A percentile compares a stretch with the other conserved stretches of the same genome.
Evolutionary conservation across 129 eudicot genomes (phyloP).

Genomic region (Tagetes erecta): DNA sequence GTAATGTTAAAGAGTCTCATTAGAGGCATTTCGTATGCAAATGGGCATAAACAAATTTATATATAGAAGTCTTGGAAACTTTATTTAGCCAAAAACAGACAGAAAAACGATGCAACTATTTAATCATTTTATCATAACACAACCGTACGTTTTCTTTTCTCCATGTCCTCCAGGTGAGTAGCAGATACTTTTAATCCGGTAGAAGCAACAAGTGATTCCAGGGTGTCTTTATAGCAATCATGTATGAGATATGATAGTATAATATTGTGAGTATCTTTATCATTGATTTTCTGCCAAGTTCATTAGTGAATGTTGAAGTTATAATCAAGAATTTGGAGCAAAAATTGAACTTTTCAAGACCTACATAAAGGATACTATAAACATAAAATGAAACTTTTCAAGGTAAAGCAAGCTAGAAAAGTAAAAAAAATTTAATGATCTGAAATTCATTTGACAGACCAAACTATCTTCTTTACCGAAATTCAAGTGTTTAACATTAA

Average conservation of each 20-base stretch:
- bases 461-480: not conserved
- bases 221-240: conserved; percentile 81
- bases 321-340: not conserved
- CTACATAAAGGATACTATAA: not conserved
- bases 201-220: conserved; percentile 62
- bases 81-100: conserved; percentile 4
- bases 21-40: not conserved
- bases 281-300: conserved; percentile 53
- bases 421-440: not conserved
- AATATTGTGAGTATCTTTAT: conserved; percentile 66
- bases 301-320: not conserved
- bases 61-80: not conserved
- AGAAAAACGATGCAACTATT: not conserved
- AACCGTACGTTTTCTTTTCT: conserved; percentile 71
- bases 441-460: conserved; percentile 4
- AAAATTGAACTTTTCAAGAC: not conserved
- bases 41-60: not conserved
- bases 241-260: conserved; percentile 86
- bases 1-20: conserved; percentile 15
- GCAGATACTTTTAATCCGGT: conserved; percentile 59
- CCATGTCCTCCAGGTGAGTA: conserved; percentile 68
- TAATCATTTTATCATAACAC: not conserved
- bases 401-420: conserved; percentile 6
- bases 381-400: not conserved
- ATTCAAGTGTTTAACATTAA: not conserved